Percentiles rank a stretch among this genome's conserved stretches.
phyloP scores from a whole-genome alignment of 1,284 basidiomycete species.

The Sanghuangporus baumii region DNA sequence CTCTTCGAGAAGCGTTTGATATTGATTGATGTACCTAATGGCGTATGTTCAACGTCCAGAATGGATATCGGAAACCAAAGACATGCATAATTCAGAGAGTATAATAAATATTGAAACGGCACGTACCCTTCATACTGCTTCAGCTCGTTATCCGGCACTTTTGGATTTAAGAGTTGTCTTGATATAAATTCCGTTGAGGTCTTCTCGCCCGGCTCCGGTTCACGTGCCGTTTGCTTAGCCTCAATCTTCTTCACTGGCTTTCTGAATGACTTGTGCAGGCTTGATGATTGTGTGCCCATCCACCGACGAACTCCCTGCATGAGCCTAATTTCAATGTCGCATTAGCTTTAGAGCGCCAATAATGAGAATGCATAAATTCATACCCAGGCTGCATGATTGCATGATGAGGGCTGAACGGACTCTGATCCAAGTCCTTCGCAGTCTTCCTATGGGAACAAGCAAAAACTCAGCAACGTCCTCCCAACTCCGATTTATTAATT shows the following conservation, averaged over 20 bases:
- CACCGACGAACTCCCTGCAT: slow-evolving; percentile 70
- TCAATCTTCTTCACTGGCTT: slow-evolving; percentile 30
- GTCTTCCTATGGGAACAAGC: slow-evolving; percentile 49
- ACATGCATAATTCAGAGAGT: too few relatives aligned
- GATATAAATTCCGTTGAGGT: slow-evolving; percentile 64
- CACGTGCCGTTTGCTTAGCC: slow-evolving; percentile 28
- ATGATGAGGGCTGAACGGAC: slow-evolving; percentile 63
- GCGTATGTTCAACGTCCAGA: background rate
- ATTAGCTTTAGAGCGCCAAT: background rate
- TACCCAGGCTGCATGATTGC: slow-evolving; percentile 25
- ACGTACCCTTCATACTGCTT: slow-evolving; percentile 76
- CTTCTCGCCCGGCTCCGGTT: slow-evolving; percentile 35
- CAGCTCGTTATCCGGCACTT: slow-evolving; percentile 58
- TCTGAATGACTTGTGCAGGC: slow-evolving; percentile 36
- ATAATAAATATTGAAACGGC: background rate
- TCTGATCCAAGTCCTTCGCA: slow-evolving; percentile 58
- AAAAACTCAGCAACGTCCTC: slow-evolving; percentile 14
- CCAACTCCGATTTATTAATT: background rate
- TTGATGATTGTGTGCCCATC: slow-evolving; percentile 51
- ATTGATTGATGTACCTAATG: slow-evolving; percentile 68
- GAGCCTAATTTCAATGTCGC: slow-evolving; percentile 36
- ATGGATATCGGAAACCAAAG: too few relatives aligned
- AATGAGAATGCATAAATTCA: background rate
- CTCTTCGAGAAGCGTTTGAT: slow-evolving; percentile 55
- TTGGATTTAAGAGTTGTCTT: slow-evolving; percentile 56